Base-by-base conservation (phyloP, 768 basidiomycete species). In the Boletus pseudo-olivaceus region DNA sequence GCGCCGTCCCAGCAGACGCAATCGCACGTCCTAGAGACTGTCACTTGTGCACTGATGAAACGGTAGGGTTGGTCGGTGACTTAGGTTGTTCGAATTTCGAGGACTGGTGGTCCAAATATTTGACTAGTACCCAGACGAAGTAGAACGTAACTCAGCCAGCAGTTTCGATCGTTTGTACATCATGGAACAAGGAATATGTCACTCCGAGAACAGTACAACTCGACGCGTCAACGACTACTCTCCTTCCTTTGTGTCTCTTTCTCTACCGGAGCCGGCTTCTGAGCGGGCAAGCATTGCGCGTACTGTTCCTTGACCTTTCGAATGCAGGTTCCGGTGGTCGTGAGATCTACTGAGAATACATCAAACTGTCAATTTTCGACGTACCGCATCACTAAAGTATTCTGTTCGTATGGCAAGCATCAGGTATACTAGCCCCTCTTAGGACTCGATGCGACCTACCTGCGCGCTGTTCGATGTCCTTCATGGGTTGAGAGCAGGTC, bases 11-110 rank as follows among this genome's bases (percentile, higher is more conserved):
- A 0, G 71, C 64, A 9, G 87, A 81, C 5, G 88, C 84, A 17
- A 89, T 89, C 3, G 76, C 80, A 9, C 81, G 95, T 3, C 95
- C 95, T 4, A 80, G 76, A 54, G 87, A 98, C 64, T 89, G 88
- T 56, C 87, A 85, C 58, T 72, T 98, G 33, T 86, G 88, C 57
- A 87, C 87, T 12, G 76, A 75, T 49, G 87, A 87, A 64, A 88
- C 92, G n/a, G 83, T 87, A 51, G 77, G 78, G 48, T 67, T 97
- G 26, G 61, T 85, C 23, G 81, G 82, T 43, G 75, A 77, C n/a
- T 73, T 90, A 37, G 81, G 78, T 6, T 77, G 84, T 48, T 79
- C 80, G 4, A 70, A 82, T 26, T 97, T 98, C 65, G 89, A 87
- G 66, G 82, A 85, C 57, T 96, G 94, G 93, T 97, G 93, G 92